A percentile compares a stretch with the other conserved stretches of the same genome.
Conservation (phyloP, 1,139 yeast species). For the Keqinozyma sinolaborantium region DNA sequence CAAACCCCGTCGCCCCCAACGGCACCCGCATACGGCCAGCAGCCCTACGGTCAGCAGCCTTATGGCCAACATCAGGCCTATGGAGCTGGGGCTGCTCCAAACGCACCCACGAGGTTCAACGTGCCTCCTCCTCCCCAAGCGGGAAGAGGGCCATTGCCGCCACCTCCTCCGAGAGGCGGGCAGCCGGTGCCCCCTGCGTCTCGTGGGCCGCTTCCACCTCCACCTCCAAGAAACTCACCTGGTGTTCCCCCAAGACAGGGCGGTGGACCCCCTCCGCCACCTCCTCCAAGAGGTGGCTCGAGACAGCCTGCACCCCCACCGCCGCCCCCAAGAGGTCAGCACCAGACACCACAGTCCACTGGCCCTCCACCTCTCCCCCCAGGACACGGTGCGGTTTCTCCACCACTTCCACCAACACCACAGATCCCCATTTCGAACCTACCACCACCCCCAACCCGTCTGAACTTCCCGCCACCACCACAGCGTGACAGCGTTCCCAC, state of each 20-base stretch:
- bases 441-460: slow-evolving; percentile 16
- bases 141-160: slow-evolving; percentile 16
- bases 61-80: slow-evolving; percentile 18
- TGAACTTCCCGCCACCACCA: slow-evolving; percentile 8
- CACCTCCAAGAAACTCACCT: slow-evolving; percentile 2
- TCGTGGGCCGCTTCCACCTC: slow-evolving; percentile 5
- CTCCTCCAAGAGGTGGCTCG: slow-evolving; percentile 3
- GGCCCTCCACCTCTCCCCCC: slow-evolving; percentile 23
- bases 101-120: slow-evolving; percentile 12
- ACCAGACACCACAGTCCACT: slow-evolving; percentile 18
- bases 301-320: slow-evolving; percentile 11
- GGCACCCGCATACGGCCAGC: slow-evolving; percentile 3
- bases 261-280: slow-evolving; percentile 6
- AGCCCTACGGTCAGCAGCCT: slow-evolving; percentile 4
- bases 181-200: slow-evolving; percentile 7
- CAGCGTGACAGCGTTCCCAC: slow-evolving; percentile 8
- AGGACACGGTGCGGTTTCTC: slow-evolving; percentile 3
- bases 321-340: slow-evolving; percentile 11
- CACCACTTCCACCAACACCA: slow-evolving; percentile 10
- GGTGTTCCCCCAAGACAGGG: slow-evolving; percentile 1
- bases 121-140: slow-evolving; percentile 27
- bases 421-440: slow-evolving; percentile 16
- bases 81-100: slow-evolving; percentile 16
- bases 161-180: slow-evolving; percentile 32
- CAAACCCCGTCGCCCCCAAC: slow-evolving; percentile 4